These are phyloP conservation scores for Russula earlei DNA, from an alignment of 768 basidiomycete genomes.

Conservation along the genomic window DNA sequence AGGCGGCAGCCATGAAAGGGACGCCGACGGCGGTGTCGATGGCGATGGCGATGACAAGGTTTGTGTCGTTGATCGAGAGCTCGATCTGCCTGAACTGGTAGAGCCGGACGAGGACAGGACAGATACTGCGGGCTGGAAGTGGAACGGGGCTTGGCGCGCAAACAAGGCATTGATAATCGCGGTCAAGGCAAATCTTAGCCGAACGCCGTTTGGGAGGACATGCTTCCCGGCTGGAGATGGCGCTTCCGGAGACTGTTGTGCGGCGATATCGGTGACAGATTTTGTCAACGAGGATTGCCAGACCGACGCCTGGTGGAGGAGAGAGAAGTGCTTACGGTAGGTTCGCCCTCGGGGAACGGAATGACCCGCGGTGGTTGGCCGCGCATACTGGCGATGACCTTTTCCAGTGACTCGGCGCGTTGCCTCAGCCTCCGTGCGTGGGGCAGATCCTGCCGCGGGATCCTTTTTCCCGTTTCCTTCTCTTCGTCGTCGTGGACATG, in stretches of 20 bases:
- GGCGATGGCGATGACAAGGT: constrained; percentile 21
- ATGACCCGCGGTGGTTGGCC: constrained; percentile 64
- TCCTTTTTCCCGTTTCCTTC: constrained; percentile 39
- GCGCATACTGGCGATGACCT: constrained; percentile 73
- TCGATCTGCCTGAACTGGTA: constrained; percentile 18
- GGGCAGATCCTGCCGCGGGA: constrained; percentile 47
- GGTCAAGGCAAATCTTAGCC: constrained; percentile 63
- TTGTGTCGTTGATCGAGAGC: constrained; percentile 17
- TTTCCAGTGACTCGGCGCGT: constrained; percentile 74
- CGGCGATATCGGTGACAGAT: constrained; percentile 37
- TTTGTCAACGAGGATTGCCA: neutral
- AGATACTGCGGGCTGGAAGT: constrained; percentile 16
- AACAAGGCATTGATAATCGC: constrained; percentile 79
- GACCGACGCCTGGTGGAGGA: neutral
- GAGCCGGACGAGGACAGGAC: constrained; percentile 5
- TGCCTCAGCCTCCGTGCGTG: constrained; percentile 58
- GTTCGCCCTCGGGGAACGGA: constrained; percentile 45
- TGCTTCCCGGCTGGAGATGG: constrained; percentile 38
- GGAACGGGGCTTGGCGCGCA: constrained; percentile 49
- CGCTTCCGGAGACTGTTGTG: constrained; percentile 27
- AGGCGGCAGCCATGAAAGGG: neutral
- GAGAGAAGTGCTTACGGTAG: constrained; percentile 21
- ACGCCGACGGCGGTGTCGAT: neutral
- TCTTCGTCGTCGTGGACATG: constrained; percentile 46
- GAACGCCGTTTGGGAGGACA: constrained; percentile 69